These are phyloP conservation scores for Chaetomium sp. DNA, from an alignment of 2,329 filamentous ascomycete genomes.

Conservation along the genomic window DNA sequence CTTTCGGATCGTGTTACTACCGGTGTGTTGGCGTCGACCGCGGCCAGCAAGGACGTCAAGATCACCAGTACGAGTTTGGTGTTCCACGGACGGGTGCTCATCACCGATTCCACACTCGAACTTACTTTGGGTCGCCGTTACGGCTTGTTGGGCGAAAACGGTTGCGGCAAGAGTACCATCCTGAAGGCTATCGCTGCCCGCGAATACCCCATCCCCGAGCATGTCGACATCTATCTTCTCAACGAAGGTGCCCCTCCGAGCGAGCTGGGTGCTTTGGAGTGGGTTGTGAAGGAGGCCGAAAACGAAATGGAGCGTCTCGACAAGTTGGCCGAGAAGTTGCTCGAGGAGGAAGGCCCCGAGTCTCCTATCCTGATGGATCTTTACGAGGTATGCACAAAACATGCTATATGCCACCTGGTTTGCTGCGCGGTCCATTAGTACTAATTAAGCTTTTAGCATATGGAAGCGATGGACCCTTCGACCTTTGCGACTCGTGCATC, in stretches of 20 bases:
- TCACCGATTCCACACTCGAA: conserved; percentile 90
- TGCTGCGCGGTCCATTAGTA: too few species aligned
- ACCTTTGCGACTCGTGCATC: conserved; percentile 95
- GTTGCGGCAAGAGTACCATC: conserved; percentile 96
- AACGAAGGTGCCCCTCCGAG: conserved; percentile 92
- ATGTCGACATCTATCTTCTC: conserved; percentile 95
- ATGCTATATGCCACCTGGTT: neutral
- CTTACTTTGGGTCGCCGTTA: conserved; percentile 89
- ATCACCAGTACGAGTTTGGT: conserved; percentile 89
- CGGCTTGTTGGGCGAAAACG: conserved; percentile 95
- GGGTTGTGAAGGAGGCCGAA: conserved; percentile 94
- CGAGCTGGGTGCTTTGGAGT: conserved; percentile 87
- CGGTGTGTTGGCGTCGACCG: conserved; percentile 82
- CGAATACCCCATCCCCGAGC: conserved; percentile 92
- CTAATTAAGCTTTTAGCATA: conserved; percentile 54
- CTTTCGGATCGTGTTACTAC: conserved; percentile 97
- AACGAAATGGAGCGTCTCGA: conserved; percentile 88
- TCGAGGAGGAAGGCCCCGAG: conserved; percentile 90
- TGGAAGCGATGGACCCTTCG: conserved; percentile 97
- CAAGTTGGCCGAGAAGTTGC: conserved; percentile 76
- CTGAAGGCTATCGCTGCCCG: conserved; percentile 89
- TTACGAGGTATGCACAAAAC: conserved; percentile 67
- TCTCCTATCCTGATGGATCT: conserved; percentile 84
- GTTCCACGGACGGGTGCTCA: conserved; percentile 95
- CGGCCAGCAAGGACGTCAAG: conserved; percentile 89